phyloP scores from a whole-genome alignment of 2,329 filamentous ascomycete species.

The Colletotrichum shisoi region DNA sequence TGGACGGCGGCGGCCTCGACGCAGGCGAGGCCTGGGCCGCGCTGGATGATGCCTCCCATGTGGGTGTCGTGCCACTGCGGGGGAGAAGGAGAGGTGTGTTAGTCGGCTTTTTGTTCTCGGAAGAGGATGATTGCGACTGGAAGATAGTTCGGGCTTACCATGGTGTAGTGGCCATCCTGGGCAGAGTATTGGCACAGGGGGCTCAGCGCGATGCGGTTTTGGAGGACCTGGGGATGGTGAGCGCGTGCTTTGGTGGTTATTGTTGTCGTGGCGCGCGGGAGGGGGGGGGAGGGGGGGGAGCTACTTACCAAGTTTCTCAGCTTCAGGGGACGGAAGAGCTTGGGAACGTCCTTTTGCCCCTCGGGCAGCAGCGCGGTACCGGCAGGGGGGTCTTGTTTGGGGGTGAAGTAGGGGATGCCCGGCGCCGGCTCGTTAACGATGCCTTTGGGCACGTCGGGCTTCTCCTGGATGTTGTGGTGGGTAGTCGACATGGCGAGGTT shows the following conservation, averaged over 20 bases:
- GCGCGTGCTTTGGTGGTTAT: no score
- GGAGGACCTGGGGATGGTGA: not conserved
- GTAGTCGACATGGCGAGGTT: not conserved
- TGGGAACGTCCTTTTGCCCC: conserved; percentile 24
- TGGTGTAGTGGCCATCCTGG: conserved; percentile 45
- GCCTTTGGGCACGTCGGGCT: not conserved
- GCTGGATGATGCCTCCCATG: conserved; percentile 49
- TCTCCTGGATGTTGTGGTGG: conserved; percentile 7
- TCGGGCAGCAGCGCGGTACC: conserved; percentile 8
- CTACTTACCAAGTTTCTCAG: conserved; percentile 52
- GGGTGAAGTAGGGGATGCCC: conserved; percentile 5
- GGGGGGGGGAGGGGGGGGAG: conserved; percentile 36
- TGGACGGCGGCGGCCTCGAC: conserved; percentile 74
- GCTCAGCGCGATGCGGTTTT: conserved; percentile 55
- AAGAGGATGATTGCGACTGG: not conserved
- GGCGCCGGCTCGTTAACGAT: conserved; percentile 7
- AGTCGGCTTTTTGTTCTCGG: not conserved
- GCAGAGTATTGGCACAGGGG: conserved; percentile 59
- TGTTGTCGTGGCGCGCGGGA: not conserved
- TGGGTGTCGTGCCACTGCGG: conserved; percentile 54
- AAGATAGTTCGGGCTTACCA: not conserved
- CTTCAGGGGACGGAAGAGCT: conserved; percentile 54
- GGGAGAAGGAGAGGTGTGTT: not conserved
- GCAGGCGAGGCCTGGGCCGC: conserved; percentile 67
- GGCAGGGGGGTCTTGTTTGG: conserved; percentile 3